These are phyloP conservation scores for Curvularia spicifera DNA, from an alignment of 2,329 filamentous ascomycete species.

Conservation along the genomic window DNA sequence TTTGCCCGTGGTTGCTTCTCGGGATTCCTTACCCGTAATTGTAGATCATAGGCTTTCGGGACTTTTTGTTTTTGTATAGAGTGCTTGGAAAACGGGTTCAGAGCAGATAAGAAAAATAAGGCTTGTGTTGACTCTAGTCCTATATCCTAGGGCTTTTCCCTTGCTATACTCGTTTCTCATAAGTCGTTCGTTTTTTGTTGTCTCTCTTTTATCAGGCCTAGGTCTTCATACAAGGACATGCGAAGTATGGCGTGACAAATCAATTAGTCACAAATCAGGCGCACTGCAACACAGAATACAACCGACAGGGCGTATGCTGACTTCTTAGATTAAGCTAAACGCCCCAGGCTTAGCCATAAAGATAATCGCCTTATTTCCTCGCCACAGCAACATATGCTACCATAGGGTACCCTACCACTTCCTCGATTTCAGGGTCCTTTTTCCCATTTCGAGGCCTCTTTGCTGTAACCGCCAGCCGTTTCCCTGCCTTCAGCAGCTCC, in stretches of 20 bases:
- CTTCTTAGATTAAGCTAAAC: not conserved
- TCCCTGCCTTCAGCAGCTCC: slow-evolving; percentile 4
- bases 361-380: slow-evolving; percentile 3
- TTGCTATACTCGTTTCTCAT: too few species aligned
- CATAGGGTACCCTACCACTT: slow-evolving; percentile 14
- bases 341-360: not conserved
- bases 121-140: too few species aligned
- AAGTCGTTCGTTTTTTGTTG: not conserved
- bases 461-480: not conserved
- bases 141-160: too few species aligned
- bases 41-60: not conserved
- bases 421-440: slow-evolving; percentile 6
- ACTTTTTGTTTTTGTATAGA: not conserved
- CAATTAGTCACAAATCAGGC: not conserved
- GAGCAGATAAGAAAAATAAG: too few species aligned
- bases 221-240: not conserved
- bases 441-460: slow-evolving; percentile 10
- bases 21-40: rapidly evolving
- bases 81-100: not conserved
- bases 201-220: not conserved
- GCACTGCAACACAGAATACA: not conserved
- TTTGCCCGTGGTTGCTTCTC: slow-evolving; percentile 11
- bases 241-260: not conserved
- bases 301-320: not conserved
- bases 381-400: slow-evolving; percentile 18